phyloP scores from a whole-genome alignment of 2,329 filamentous ascomycete genomes.

The Sclerotinia glacialis region DNA sequence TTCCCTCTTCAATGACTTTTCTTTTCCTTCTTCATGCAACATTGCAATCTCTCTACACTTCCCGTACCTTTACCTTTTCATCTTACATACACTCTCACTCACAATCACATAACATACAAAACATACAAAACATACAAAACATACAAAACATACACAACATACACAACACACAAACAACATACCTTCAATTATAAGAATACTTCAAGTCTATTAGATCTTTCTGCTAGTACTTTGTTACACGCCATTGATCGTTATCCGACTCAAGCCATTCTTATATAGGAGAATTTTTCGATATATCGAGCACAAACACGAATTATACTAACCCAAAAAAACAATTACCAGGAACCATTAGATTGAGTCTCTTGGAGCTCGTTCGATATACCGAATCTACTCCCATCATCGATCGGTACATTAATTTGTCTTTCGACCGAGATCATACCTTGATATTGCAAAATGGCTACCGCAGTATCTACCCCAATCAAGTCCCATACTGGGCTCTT shows the following conservation, averaged over 20 bases:
- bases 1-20: constrained; percentile 10
- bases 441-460: constrained; percentile 68
- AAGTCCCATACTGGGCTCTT: constrained; percentile 95
- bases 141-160: constrained; percentile 26
- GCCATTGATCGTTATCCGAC: constrained; percentile 51
- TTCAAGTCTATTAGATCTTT: constrained; percentile 48
- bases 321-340: constrained; percentile 45
- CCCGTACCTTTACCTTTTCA: constrained; percentile 37
- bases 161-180: constrained; percentile 33
- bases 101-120: constrained; percentile 22
- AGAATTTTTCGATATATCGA: constrained; percentile 50
- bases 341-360: constrained; percentile 60
- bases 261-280: constrained; percentile 44
- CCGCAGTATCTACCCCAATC: constrained; percentile 81
- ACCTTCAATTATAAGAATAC: constrained; percentile 30
- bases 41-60: constrained; percentile 33
- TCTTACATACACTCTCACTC: constrained; percentile 36
- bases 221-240: constrained; percentile 41
- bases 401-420: constrained; percentile 50
- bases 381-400: constrained; percentile 31
- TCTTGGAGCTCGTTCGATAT: constrained; percentile 54
- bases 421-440: constrained; percentile 46
- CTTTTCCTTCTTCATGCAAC: constrained; percentile 36
- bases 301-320: constrained; percentile 47
- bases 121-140: constrained; percentile 26